A percentile compares a stretch with the other conserved stretches of the same genome.
phyloP scores from a whole-genome alignment of 192 early-diverging fungal genomes.

The Coemansia reversa region DNA sequence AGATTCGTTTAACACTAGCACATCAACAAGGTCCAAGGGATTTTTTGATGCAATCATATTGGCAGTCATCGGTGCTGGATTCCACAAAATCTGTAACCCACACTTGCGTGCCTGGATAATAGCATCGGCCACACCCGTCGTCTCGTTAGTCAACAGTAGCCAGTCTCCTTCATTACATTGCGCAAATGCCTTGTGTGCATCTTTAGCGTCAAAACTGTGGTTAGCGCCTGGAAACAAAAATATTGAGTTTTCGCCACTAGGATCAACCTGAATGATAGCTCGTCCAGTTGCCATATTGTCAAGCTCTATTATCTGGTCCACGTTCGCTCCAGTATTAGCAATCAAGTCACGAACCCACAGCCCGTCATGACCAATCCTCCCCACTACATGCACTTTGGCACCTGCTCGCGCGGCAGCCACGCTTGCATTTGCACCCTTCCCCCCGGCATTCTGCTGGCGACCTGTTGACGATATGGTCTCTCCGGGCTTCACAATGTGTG shows the following conservation, averaged over 20 bases:
- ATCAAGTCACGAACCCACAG: constrained; percentile 72
- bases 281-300: constrained; percentile 69
- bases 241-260: constrained; percentile 81
- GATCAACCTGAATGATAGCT: constrained; percentile 82
- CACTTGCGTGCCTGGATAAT: constrained; percentile 56
- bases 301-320: constrained; percentile 56
- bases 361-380: constrained; percentile 82
- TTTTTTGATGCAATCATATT: constrained; percentile 34
- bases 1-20: constrained; percentile 79
- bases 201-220: constrained; percentile 52
- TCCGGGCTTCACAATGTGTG: constrained; percentile 41
- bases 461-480: constrained; percentile 38
- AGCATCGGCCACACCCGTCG: constrained; percentile 64
- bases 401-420: constrained; percentile 79
- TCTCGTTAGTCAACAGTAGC: constrained; percentile 89
- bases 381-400: constrained; percentile 67
- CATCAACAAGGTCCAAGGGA: constrained; percentile 61
- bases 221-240: constrained; percentile 82
- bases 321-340: constrained; percentile 64
- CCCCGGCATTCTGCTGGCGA: constrained; percentile 45
- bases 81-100: constrained; percentile 75
- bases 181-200: constrained; percentile 56
- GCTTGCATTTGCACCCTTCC: constrained; percentile 83
- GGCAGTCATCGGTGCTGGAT: constrained; percentile 76
- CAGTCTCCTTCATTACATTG: constrained; percentile 65